These are phyloP conservation scores for Hibiscus mutabilis DNA, from an alignment of 345 rosid genomes.

Conservation along the genomic window DNA sequence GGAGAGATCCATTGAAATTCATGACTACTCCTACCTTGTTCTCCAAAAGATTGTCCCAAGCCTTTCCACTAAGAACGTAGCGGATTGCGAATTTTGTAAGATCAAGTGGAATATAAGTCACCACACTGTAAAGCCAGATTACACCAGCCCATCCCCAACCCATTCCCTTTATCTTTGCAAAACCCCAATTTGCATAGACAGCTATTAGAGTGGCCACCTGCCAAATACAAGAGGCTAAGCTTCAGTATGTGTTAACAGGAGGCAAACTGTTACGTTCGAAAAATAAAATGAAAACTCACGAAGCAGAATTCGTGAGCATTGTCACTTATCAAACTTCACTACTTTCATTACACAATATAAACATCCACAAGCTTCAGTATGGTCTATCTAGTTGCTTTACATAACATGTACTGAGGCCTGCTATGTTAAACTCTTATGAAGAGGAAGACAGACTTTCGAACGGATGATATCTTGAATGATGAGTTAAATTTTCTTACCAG, in stretches of 20 bases:
- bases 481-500: slow-evolving; percentile 41
- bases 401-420: background rate
- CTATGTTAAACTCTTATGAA: background rate
- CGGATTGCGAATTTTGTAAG: slow-evolving; percentile 64
- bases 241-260: background rate
- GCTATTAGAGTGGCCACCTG: slow-evolving; percentile 80
- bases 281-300: background rate
- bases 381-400: background rate
- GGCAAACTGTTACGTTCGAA: too few species aligned
- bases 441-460: background rate
- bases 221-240: background rate
- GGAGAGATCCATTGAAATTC: background rate
- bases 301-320: background rate
- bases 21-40: slow-evolving; percentile 47
- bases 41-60: slow-evolving; percentile 70
- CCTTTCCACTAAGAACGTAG: slow-evolving; percentile 69
- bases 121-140: slow-evolving; percentile 73
- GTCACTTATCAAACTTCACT: background rate
- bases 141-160: slow-evolving; percentile 99
- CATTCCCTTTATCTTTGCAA: slow-evolving; percentile 53
- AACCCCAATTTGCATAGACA: slow-evolving; percentile 77
- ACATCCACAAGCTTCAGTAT: background rate
- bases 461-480: background rate
- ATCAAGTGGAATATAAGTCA: slow-evolving; percentile 73
- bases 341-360: background rate